Conservation (phyloP, 495 filamentous ascomycete genomes). For the Delitschia confertaspora region DNA sequence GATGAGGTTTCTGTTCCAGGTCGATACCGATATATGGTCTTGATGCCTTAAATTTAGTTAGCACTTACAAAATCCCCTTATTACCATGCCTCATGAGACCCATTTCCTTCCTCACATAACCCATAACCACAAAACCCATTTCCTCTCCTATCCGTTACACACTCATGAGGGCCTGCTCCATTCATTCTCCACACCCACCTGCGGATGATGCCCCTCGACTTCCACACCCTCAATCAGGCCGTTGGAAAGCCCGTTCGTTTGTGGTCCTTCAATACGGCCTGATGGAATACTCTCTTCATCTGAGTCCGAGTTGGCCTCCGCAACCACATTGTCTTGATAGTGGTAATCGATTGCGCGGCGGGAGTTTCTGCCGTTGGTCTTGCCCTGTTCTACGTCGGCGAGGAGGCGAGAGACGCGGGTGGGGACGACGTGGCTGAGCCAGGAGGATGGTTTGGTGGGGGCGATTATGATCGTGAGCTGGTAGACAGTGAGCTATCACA, state of each 20-base stretch:
- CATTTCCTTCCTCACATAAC: too few relatives aligned
- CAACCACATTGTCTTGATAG: conserved; percentile 10
- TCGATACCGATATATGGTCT: too few relatives aligned
- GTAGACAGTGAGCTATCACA: neutral
- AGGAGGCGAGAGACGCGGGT: conserved; percentile 11
- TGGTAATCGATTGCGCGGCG: conserved; percentile 19
- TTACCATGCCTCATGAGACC: too few relatives aligned
- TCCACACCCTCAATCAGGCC: neutral
- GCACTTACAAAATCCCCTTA: too few relatives aligned
- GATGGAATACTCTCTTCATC: conserved; percentile 4
- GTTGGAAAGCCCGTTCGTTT: neutral
- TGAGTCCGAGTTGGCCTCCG: conserved; percentile 7
- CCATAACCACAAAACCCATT: too few relatives aligned
- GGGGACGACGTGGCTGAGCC: conserved; percentile 15
- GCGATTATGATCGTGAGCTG: conserved; percentile 18
- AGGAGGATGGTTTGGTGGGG: conserved; percentile 5
- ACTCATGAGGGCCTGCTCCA: too few relatives aligned
- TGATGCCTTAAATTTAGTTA: too few relatives aligned
- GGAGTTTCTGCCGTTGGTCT: neutral
- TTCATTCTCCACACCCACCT: conserved; percentile 9
- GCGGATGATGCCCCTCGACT: neutral
- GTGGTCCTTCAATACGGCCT: conserved; percentile 5
- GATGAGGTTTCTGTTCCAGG: too few relatives aligned
- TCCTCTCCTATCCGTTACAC: too few relatives aligned
- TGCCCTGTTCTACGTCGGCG: conserved; percentile 13